Percentiles rank a stretch among this genome's conserved stretches.
phyloP scores from a whole-genome alignment of 129 eudicot genomes.

The Mikania micrantha region DNA sequence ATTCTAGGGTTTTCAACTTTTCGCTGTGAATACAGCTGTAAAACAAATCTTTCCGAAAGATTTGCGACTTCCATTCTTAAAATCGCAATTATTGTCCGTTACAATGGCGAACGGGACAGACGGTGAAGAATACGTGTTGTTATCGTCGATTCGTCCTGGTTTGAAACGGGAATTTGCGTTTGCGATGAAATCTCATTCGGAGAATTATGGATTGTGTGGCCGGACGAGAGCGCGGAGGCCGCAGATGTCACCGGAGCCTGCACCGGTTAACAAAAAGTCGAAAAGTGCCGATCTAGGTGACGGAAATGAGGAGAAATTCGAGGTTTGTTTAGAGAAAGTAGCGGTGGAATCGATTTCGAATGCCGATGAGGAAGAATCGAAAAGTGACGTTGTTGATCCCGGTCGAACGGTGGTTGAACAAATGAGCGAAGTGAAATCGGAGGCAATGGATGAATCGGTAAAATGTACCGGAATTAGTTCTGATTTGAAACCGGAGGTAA shows the following conservation, averaged over 20 bases:
- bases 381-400: conserved; percentile 29
- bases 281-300: conserved; percentile 14
- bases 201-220: conserved; percentile 27
- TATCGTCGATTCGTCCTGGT: conserved; percentile 40
- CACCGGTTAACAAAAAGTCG: conserved; percentile 14
- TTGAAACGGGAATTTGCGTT: conserved; percentile 50
- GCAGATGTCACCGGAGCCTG: conserved; percentile 17
- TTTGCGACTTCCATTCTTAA: conserved; percentile 19
- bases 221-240: conserved; percentile 31
- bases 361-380: conserved; percentile 23
- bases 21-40: conserved; percentile 24
- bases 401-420: conserved; percentile 25
- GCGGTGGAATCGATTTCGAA: conserved; percentile 7
- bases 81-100: conserved; percentile 3
- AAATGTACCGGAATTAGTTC: conserved; percentile 22
- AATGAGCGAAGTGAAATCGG: conserved; percentile 21
- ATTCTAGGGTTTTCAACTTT: conserved; percentile 26
- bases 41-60: conserved; percentile 37
- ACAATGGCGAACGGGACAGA: conserved; percentile 35
- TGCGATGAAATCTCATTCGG: conserved; percentile 43
- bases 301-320: conserved; percentile 8
- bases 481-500: conserved; percentile 22
- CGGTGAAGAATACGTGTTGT: conserved; percentile 31
- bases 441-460: conserved; percentile 6
- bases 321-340: background rate